Percentiles rank a stretch among this genome's conserved stretches.
phyloP scores from a whole-genome alignment of 2,329 filamentous ascomycete genomes.

The Lasiodiplodia sp. region DNA sequence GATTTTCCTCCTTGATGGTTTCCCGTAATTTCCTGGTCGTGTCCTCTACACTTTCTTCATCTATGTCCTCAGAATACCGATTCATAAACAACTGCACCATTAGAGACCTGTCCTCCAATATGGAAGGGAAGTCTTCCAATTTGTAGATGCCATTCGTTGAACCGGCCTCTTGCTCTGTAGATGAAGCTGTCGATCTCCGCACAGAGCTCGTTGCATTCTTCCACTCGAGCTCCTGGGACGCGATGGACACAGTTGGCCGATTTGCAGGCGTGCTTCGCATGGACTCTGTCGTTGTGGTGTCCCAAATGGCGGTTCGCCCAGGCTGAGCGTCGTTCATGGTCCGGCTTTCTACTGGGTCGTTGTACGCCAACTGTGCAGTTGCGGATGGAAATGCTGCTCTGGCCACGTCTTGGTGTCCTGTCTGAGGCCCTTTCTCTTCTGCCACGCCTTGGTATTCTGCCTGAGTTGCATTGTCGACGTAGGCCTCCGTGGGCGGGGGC shows the following conservation, averaged over 20 bases:
- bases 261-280: not conserved
- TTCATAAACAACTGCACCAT: not conserved
- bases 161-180: not conserved
- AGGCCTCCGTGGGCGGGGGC: no score
- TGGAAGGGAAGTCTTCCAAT: not conserved
- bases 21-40: not conserved
- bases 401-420: not conserved
- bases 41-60: not conserved
- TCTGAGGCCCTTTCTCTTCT: not conserved
- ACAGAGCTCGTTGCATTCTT: no score
- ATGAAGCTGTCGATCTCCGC: no score
- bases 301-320: not conserved
- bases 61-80: no score
- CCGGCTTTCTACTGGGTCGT: not conserved
- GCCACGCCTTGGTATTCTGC: not conserved
- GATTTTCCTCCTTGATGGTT: not conserved
- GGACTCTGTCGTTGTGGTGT: not conserved
- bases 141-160: not conserved
- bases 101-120: not conserved
- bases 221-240: no score
- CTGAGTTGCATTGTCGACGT: no score
- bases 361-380: not conserved
- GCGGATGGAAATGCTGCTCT: not conserved
- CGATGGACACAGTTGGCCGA: no score
- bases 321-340: not conserved